Conservation (phyloP, 2,329 filamentous ascomycete genomes). For the Penicillium vulpinum region DNA sequence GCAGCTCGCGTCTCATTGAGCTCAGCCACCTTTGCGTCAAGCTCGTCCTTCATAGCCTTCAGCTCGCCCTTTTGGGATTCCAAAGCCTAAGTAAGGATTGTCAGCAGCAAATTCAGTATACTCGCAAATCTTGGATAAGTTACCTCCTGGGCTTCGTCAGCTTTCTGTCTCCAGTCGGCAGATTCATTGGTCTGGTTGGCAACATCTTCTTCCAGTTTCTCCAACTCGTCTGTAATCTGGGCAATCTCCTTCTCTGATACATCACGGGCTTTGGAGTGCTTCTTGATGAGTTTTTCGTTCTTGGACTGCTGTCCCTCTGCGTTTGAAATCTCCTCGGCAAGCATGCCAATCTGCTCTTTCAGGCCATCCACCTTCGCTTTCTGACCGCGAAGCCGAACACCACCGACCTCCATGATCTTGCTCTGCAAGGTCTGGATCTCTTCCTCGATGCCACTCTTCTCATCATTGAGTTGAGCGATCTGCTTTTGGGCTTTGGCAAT, state of each 20-base stretch:
- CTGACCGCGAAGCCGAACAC: conserved; percentile 86
- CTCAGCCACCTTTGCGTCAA: conserved; percentile 82
- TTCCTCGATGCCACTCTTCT: conserved; percentile 86
- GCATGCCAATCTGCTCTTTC: conserved; percentile 78
- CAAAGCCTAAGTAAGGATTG: conserved; percentile 57
- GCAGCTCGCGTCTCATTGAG: conserved; percentile 84
- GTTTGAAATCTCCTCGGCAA: conserved; percentile 78
- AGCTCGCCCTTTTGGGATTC: conserved; percentile 79
- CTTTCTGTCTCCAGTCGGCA: conserved; percentile 68
- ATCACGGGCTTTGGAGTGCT: conserved; percentile 78
- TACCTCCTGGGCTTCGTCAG: conserved; percentile 76
- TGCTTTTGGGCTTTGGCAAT: conserved; percentile 70
- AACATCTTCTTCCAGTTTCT: conserved; percentile 76
- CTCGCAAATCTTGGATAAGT: conserved; percentile 9
- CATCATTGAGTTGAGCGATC: conserved; percentile 73
- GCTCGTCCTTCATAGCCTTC: conserved; percentile 73
- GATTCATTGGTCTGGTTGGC: conserved; percentile 74
- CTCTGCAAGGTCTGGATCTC: conserved; percentile 92
- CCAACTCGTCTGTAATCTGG: conserved; percentile 68
- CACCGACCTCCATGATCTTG: conserved; percentile 98
- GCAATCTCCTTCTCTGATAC: conserved; percentile 80
- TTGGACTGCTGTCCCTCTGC: conserved; percentile 88
- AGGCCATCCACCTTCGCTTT: conserved; percentile 86
- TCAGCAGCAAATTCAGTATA: conserved; percentile 23
- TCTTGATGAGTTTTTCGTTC: conserved; percentile 85